Conservation (phyloP, 768 basidiomycete species). For the Panus rudis region DNA sequence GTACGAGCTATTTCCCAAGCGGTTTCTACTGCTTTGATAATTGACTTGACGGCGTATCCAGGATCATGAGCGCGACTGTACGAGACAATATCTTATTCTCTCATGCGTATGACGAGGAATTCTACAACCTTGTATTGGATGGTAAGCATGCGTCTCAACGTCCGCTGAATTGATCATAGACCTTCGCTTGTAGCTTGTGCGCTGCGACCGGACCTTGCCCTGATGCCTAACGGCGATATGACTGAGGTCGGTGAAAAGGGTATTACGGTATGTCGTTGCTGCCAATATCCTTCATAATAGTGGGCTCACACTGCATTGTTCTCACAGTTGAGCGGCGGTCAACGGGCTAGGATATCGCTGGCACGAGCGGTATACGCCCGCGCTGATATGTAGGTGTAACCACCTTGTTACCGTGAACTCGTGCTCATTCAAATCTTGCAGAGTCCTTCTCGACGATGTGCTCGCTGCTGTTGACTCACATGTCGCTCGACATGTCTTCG, state of each 20-base stretch:
- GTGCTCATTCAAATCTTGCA: constrained; percentile 18
- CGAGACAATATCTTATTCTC: constrained; percentile 91
- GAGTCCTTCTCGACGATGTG: constrained; percentile 83
- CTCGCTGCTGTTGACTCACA: constrained; percentile 83
- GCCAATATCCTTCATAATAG: background rate
- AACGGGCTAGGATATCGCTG: constrained; percentile 75
- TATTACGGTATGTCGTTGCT: constrained; percentile 19
- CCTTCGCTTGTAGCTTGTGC: constrained; percentile 70
- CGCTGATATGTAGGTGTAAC: constrained; percentile 65
- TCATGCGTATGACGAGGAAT: constrained; percentile 78
- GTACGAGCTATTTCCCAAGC: constrained; percentile 29
- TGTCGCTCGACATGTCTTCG: constrained; percentile 81
- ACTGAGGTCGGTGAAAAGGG: constrained; percentile 87
- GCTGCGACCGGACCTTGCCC: constrained; percentile 67
- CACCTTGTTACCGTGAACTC: background rate
- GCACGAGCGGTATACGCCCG: constrained; percentile 89
- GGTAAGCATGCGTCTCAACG: constrained; percentile 31
- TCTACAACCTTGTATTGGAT: constrained; percentile 78
- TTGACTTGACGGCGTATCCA: constrained; percentile 17
- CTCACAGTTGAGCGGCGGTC: constrained; percentile 68
- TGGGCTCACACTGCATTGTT: constrained; percentile 9
- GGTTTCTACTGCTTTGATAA: background rate
- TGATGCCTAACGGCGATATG: constrained; percentile 76
- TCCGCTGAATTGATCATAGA: background rate
- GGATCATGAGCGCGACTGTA: constrained; percentile 82